Evolutionary conservation across 805 yeast genomes (phyloP), one percentile per base, ranked within the genome.

Genomic region (Candida maris): DNA sequence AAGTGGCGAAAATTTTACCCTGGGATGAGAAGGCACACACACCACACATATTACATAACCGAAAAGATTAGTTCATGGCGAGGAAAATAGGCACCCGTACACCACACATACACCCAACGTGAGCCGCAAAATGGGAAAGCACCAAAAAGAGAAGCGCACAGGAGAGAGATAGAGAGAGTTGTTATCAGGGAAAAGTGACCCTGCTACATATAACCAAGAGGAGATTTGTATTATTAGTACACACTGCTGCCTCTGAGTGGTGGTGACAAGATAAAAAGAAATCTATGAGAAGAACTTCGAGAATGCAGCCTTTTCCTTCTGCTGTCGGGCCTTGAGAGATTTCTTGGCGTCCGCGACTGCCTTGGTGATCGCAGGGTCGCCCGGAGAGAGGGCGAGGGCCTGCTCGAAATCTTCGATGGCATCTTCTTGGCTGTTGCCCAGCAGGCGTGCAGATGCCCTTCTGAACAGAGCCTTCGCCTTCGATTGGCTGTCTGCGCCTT

Each of bases 381-480:
- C 64, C 22, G 93, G 94, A 22, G 81, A 74, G 26, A 73, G 60
- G 38, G 68, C 62, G 18, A 76, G 61, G 0, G 97, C 96, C 42
- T 69, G 66, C 46, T 78, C 75, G 39, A 88, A 71, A 42, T 81
- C 82, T 9, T 58, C 62, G 34, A 81, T 64, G 0, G 96, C 95
- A 39, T 68, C 73, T 20, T 81, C 91, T 36, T 78, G 81, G 53
- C 85, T 80, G 53, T 81, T 81, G 16, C 70, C 64, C 6, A 73
- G 61, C 41, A 76, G 61, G 51, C 78, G 72, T 1, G 93, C 96
- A 54, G 73, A 65, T 24, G 94, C 96, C 59, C 91, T 79, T 59
- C 97, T 80, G 67, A 80, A 89, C 29, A 76, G 65, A 0, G 96
- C 97, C 67, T 89, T 89, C 13, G 95, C 86, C 57, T 73, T 75